These are phyloP conservation scores for Talaromyces sp. DNA, from an alignment of 2,329 filamentous ascomycete genomes.

Conservation along the genomic window DNA sequence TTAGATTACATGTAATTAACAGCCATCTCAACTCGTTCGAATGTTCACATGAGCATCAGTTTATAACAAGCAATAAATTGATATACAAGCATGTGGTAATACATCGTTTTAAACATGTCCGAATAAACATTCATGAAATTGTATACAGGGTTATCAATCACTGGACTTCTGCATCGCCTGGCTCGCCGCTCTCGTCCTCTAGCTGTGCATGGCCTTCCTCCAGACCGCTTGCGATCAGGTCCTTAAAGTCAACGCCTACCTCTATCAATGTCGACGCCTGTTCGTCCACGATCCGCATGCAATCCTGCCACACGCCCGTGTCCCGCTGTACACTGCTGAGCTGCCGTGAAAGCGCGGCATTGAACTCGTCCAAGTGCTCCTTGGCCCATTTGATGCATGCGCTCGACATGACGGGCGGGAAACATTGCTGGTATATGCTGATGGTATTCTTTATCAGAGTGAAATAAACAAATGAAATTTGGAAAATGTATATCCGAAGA, in stretches of 20 bases:
- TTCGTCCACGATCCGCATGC: constrained; percentile 72
- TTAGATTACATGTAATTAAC: neutral
- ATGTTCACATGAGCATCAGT: neutral
- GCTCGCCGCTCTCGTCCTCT: constrained; percentile 7
- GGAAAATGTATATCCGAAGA: constrained; percentile 87
- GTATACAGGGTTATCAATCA: neutral
- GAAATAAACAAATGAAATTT: constrained; percentile 93
- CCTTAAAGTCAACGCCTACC: constrained; percentile 84
- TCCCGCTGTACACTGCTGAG: constrained; percentile 75
- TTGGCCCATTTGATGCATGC: constrained; percentile 99
- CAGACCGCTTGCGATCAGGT: constrained; percentile 62
- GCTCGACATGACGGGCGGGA: constrained; percentile 80
- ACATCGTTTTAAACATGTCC: no score
- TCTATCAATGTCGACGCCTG: constrained; percentile 76
- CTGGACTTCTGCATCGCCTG: constrained; percentile 6
- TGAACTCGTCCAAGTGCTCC: constrained; percentile 86
- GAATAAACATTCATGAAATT: neutral
- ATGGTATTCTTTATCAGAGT: constrained; percentile 91
- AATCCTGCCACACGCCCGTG: constrained; percentile 73
- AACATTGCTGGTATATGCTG: constrained; percentile 78
- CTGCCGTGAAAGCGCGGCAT: constrained; percentile 72
- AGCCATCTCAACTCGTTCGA: neutral
- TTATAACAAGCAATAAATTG: neutral
- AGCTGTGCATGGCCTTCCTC: neutral
- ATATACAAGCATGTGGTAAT: no score